Base-by-base conservation (phyloP, 768 basidiomycete species). In the Tubosaeta brunneosetosa region DNA sequence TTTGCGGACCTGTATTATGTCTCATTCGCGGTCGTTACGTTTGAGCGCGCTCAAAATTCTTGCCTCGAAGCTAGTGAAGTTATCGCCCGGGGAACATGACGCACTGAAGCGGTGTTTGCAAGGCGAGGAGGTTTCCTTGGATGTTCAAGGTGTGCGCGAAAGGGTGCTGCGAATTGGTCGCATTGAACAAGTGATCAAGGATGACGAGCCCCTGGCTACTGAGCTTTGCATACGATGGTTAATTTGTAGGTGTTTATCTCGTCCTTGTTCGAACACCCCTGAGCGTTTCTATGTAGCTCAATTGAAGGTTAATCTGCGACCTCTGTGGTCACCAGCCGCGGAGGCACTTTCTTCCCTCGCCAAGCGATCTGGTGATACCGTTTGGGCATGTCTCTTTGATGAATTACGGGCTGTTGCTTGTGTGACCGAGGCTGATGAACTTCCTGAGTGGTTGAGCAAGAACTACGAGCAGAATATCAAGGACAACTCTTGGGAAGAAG, bases 301-400 rank as follows among this genome's bases (percentile, higher is more conserved):
- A 66, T 75, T 97, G 48, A 97, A 98, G 72, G 88, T 97, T 55
- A 95, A 94, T 65, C 72, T 98, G 42, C 81, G 91, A 27, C 97
- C 97, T 0, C 64, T 97, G 14, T 99, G 94, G 88, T 80, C 83
- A 4, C 87, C 94, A 16, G 83, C 93, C 4, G 78, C 84, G 12
- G 78, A 79, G 11, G 85, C 88, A 1, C 68, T 97, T 6, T 75
- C 80, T 0, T 63, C 68, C 2, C 55, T 82, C 13, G 75, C 80
- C 0, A 66, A 68, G 29, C 72, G 79, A n/a, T 86, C 84, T 54
- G 84, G 81, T 0, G 84, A 91, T 56, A 56, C 79, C 1, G 80
- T 90, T 2, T 97, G 94, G 94, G 56, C 62, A 7, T 61, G 85
- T 14, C 53, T 93, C 13, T 91, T 89, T 61, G 71, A 68, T 4